Conservation (phyloP, 2,329 filamentous ascomycete species). For the Gaeumannomyces sp. region DNA sequence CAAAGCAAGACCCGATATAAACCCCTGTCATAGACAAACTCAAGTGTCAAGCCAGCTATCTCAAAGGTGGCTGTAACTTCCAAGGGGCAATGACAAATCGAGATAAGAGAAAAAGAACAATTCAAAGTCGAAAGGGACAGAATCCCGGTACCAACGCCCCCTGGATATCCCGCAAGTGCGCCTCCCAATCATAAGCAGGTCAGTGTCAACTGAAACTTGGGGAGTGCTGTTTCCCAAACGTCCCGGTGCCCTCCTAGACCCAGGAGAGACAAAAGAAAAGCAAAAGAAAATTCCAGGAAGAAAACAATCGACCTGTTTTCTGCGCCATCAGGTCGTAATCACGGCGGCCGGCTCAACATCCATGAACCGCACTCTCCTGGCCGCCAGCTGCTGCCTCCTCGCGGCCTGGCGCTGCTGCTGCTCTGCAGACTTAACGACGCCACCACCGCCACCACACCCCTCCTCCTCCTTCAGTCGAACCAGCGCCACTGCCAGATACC, state of each 20-base stretch:
- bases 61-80: too few species aligned
- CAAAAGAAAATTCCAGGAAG: not conserved
- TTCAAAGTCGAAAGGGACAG: not conserved
- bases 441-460: conserved; percentile 19
- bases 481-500: conserved; percentile 42
- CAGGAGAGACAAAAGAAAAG: not conserved
- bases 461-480: conserved; percentile 38
- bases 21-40: not conserved
- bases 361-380: conserved; percentile 10
- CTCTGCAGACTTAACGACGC: not conserved
- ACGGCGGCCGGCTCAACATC: conserved; percentile 10
- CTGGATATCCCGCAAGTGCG: not conserved
- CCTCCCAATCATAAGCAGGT: not conserved
- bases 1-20: too few species aligned
- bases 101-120: not conserved
- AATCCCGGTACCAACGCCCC: not conserved
- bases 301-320: not conserved
- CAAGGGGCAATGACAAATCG: too few species aligned
- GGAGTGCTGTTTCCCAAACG: not conserved
- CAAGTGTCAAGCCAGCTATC: not conserved
- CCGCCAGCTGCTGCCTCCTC: conserved; percentile 36
- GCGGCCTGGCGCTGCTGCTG: conserved; percentile 43
- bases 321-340: conserved; percentile 10
- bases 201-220: not conserved
- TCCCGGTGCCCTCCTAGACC: not conserved